Evolutionary conservation across 75 land plant species (phyloP).

Genomic region (Cryptomeria japonica): DNA sequence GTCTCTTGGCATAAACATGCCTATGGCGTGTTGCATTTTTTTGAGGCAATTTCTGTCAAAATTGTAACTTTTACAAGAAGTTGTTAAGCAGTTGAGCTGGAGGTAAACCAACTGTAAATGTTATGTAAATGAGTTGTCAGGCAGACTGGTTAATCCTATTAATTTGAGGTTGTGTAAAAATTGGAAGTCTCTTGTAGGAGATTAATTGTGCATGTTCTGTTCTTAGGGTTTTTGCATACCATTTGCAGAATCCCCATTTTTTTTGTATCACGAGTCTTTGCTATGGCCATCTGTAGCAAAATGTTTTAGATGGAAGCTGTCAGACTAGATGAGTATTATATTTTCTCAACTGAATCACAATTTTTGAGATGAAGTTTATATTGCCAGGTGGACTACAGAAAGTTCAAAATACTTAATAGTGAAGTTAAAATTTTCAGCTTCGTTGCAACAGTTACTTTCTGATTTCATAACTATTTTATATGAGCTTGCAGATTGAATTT

Average conservation of each 20-base stretch:
- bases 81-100: slow-evolving; percentile 2
- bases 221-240: neutral
- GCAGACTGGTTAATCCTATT: slow-evolving; percentile 4
- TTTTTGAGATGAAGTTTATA: neutral
- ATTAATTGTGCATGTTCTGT: slow-evolving; percentile 5
- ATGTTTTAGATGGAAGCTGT: slow-evolving; percentile 5
- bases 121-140: slow-evolving; percentile 10
- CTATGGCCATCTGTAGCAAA: neutral
- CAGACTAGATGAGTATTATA: slow-evolving; percentile 1
- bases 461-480: neutral
- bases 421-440: neutral
- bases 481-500: neutral
- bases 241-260: neutral
- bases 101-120: slow-evolving; percentile 1
- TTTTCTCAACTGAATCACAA: neutral
- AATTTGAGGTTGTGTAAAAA: neutral
- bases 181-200: neutral
- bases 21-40: neutral
- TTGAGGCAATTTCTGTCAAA: slow-evolving; percentile 8
- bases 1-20: slow-evolving; percentile 10
- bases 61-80: neutral
- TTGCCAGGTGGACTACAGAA: neutral
- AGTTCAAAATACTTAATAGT: neutral
- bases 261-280: neutral
- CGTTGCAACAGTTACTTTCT: neutral